Conservation (phyloP, 805 yeast species). For the Babjeviella inositovora region DNA sequence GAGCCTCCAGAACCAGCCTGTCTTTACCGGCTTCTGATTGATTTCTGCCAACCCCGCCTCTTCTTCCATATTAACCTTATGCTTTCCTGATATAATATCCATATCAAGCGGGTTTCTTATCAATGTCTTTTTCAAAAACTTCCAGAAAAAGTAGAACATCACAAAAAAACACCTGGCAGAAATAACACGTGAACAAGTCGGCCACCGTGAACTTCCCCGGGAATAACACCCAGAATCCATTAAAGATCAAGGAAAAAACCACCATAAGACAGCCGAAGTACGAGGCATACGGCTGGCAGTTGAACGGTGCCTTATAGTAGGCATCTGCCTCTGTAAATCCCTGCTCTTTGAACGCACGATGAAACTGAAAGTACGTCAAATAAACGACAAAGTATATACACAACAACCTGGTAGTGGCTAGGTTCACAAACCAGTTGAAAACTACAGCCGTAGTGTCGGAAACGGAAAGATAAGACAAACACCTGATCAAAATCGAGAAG, state of each 20-base stretch:
- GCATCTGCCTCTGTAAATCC: constrained; percentile 6
- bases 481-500: constrained; percentile 16
- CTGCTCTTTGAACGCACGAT: constrained; percentile 12
- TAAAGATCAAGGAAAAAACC: constrained; percentile 16
- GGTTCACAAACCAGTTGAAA: constrained; percentile 19
- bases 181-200: constrained; percentile 17
- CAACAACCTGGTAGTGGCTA: constrained; percentile 6
- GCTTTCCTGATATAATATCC: constrained; percentile 16
- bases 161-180: constrained; percentile 15
- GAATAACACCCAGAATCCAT: constrained; percentile 21
- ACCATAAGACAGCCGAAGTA: constrained; percentile 7
- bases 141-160: constrained; percentile 13
- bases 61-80: constrained; percentile 16
- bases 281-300: constrained; percentile 11
- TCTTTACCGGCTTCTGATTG: too few relatives aligned
- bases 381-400: constrained; percentile 7
- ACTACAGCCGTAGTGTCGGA: constrained; percentile 5
- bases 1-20: too few relatives aligned
- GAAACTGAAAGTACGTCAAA: constrained; percentile 15
- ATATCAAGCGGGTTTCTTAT: constrained; percentile 14
- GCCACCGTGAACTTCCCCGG: constrained; percentile 16
- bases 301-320: constrained; percentile 7
- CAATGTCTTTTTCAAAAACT: constrained; percentile 12
- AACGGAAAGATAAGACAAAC: constrained; percentile 14
- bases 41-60: too few relatives aligned